Base-by-base conservation (phyloP, 1,139 yeast genomes). In the Lodderomyces orthopsilosis region DNA sequence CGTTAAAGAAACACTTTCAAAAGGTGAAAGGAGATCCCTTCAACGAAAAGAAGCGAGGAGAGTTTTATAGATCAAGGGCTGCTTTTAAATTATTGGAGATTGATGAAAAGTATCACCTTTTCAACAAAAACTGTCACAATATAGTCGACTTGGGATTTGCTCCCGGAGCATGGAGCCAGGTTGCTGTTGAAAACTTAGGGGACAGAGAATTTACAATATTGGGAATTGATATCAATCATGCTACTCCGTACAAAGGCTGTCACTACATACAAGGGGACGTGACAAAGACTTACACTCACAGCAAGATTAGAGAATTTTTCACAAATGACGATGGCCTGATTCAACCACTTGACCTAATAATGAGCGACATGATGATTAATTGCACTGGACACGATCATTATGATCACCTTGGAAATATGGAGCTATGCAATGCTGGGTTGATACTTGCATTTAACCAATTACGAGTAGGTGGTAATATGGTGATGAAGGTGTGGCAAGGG, bases 21-120 rank as follows among this genome's bases (percentile, higher is more conserved):
- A 45, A 94, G 86, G 50, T 62, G 66, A 30, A 70, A 64, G 18
- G 97, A 90, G 60, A 68, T 57, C 36, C 88, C 72, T 60, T 74
- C 89, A 2, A 71, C 50, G 90, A 96, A 4, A 81, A 78, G 55
- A 44, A 42, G 28, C 38, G 40, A n/a, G 33, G 35, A 2, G 74
- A 76, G 41, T 77, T 85, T 46, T 79, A 78, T 52, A 75, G 83
- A 52, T 89, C 97, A 2, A 66, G 98, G 40, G 98, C 98, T 0
- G 98, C 98, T 0, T 91, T 79, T 66, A 93, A 93, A 58, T 68
- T 93, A 35, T 60, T 81, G 17, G 89, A 85, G 58, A 71, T 93
- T 27, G 82, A 90, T 58, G 70, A 80, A 24, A 80, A 77, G 56
- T 85, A 73, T 62, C 65, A 69, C 23, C 50, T 93, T 2, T 82